Base-by-base conservation (phyloP, 2,329 filamentous ascomycete species). In the Arachnopeziza araneosa region DNA sequence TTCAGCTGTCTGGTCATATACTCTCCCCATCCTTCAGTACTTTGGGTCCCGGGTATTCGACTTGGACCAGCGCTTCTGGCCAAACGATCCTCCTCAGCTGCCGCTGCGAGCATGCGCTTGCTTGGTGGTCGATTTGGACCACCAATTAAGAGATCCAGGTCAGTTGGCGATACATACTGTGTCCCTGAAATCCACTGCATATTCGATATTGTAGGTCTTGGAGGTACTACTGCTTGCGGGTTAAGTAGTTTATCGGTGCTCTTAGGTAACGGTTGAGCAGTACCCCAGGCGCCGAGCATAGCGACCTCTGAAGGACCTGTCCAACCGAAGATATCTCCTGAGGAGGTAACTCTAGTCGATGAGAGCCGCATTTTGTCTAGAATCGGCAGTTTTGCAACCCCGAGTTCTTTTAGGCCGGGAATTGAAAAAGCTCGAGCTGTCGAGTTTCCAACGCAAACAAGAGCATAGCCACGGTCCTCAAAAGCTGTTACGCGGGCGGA, bases 101-200 rank as follows among this genome's bases (percentile, higher is more conserved):
- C 83, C 55, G 95, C 92, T 1, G 87, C 89, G 54, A 95, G 74
- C 90, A 96, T 96, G 44, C 89, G 85, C 75, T 96, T 96, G 62
- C 90, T 95, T 1, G 91, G 88, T 2, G 93, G 95, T 2, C 95
- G 84, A 69, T 95, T 89, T 1, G 92, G 87, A 0, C 93, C 93
- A 55, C 93, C 91, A 61, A 99, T 95, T 1, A 99, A 79, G 1
- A 96, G 76, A 70, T 98, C 95, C 70, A 99, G 85, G 69, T 99
- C 95, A 1, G 87, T 81, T 0, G 91, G 88, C 1, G 91, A 91
- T 52, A 99, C 83, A 68, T 96, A 89, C 74, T 97, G 93, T 1
- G 93, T 98, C 3, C 95, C 95, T 0, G 92, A 89, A 56, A 99
- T 91, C 95, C 95, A 99, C 75, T 98, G 92, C 48, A 99, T 76